These are phyloP conservation scores for Fusarium pseudonygamai DNA, from an alignment of 2,329 filamentous ascomycete genomes.

Conservation along the genomic window DNA sequence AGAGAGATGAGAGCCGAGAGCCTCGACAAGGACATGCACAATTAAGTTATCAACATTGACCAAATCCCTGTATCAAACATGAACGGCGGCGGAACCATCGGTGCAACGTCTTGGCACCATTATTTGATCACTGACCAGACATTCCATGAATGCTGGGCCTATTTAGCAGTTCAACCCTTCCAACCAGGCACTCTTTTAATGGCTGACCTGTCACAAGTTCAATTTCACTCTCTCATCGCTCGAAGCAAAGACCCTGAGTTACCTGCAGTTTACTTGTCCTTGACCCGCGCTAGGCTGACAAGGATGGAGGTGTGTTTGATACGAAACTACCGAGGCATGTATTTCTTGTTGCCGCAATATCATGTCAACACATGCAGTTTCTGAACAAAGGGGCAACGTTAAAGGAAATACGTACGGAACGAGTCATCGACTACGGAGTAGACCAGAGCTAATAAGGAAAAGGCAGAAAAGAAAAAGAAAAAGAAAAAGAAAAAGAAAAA, in stretches of 20 bases:
- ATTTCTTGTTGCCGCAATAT: not conserved
- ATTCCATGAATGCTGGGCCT: not conserved
- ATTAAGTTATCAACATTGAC: not conserved
- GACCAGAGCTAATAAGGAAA: not conserved
- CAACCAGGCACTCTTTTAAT: not conserved
- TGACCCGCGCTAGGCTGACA: not conserved
- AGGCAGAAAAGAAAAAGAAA: not conserved
- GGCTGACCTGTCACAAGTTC: not conserved
- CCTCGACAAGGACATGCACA: slow-evolving; percentile 17
- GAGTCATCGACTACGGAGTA: not conserved
- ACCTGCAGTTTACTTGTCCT: not conserved
- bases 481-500: slow-evolving; percentile 5
- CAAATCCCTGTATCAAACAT: slow-evolving; percentile 22
- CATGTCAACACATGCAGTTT: slow-evolving; percentile 8
- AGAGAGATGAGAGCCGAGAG: not conserved
- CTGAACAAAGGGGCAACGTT: slow-evolving; percentile 1
- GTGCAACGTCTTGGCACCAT: slow-evolving; percentile 31
- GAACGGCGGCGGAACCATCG: slow-evolving; percentile 22
- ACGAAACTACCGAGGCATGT: slow-evolving; percentile 19
- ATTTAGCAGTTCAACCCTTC: not conserved
- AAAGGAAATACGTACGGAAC: not conserved
- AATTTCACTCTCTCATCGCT: not conserved
- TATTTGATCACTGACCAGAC: not conserved
- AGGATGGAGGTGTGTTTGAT: not conserved
- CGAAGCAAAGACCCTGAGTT: not conserved